These are phyloP conservation scores for Xylaria sp. DNA, from an alignment of 2,329 filamentous ascomycete species.

Conservation along the genomic window DNA sequence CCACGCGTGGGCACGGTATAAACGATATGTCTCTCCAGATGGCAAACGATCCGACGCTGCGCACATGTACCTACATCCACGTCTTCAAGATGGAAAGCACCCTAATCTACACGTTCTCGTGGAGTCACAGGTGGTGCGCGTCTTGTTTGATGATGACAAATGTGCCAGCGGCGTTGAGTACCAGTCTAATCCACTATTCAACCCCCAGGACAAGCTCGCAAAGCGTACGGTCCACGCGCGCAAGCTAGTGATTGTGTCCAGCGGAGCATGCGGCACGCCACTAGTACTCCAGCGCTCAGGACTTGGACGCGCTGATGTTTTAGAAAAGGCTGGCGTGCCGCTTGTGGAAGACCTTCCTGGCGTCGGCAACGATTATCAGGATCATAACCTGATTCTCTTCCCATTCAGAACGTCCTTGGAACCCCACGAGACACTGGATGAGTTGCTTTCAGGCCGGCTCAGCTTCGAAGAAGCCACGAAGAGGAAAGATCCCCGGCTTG, in stretches of 20 bases:
- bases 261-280: constrained; percentile 60
- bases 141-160: constrained; percentile 59
- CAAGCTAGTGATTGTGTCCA: constrained; percentile 57
- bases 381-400: constrained; percentile 56
- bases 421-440: constrained; percentile 51
- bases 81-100: constrained; percentile 37
- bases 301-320: constrained; percentile 57
- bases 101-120: constrained; percentile 42
- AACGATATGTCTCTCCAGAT: constrained; percentile 35
- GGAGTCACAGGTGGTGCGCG: constrained; percentile 46
- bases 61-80: constrained; percentile 38
- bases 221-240: constrained; percentile 51
- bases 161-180: constrained; percentile 62
- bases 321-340: constrained; percentile 51
- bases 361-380: constrained; percentile 59
- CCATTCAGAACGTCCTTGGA: constrained; percentile 55
- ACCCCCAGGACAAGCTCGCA: constrained; percentile 38
- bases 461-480: constrained; percentile 32
- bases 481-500: constrained; percentile 46
- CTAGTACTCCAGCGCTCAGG: constrained; percentile 67
- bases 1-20: constrained; percentile 41
- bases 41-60: constrained; percentile 40
- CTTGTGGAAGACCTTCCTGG: constrained; percentile 56
- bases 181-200: constrained; percentile 52
- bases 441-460: constrained; percentile 36